Base-by-base conservation (phyloP, 1,284 basidiomycete genomes). In the Microbotryomycetes sp. region DNA sequence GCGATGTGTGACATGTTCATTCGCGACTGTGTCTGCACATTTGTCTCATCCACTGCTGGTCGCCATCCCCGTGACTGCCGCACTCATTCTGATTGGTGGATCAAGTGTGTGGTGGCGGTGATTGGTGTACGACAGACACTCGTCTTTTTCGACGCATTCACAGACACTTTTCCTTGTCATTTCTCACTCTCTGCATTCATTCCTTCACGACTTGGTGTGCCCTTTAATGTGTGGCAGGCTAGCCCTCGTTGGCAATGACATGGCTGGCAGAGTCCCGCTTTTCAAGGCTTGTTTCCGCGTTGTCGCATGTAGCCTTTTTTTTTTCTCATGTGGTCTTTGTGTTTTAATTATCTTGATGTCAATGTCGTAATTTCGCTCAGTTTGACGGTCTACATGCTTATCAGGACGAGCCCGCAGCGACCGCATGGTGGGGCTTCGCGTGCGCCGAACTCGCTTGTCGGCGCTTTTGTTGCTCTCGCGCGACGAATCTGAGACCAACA, bases 1-100 rank as follows among this genome's bases (percentile, higher is more conserved):
- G 67, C 60, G 52, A 2, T 69, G 67, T 47, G 60, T 59, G 23
- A 56, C 65, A 3, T 69, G 67, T 31, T 66, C 65, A 2, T 60
- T 59, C 15, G 67, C 66, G 29, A 48, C 56, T 9, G 14, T 64
- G 16, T 51, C 59, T 15, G 56, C 53, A 25, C 49, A 49, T 16
- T 25, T 52, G 30, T 52, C 58, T 1, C 60, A 66, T 30, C 64
- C 60, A 1, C 54, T 66, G 23, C 30, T 64, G 23, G 59, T 63
- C 45, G 67, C 65, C 4, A 25, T 67, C 1, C 64, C 67, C 0
- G 58, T 68, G 16, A 68, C 64, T 28, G 25, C 60, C n/a, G 65
- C 62, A 32, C 52, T 64, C 16, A 54, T 64, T 5, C 45, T 69
- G 23, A 69, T 69, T 15, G 67, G 67, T 2, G 67, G 67, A 1